Conservation (phyloP, 208 protist species). For the Acanthamoeba sp. region DNA sequence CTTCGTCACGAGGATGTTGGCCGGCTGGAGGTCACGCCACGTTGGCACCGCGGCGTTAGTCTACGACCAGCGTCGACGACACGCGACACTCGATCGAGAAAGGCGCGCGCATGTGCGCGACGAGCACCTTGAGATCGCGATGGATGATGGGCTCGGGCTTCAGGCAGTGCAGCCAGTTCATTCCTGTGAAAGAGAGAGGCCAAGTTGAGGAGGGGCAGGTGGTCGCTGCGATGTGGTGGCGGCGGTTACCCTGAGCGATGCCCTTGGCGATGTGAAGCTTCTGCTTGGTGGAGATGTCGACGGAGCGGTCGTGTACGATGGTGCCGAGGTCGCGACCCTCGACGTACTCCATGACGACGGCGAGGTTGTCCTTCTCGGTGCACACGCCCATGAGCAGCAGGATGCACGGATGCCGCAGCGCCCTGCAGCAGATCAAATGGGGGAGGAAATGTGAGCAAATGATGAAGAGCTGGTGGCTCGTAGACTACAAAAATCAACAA, state of each 20-base stretch:
- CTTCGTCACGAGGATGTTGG: not conserved
- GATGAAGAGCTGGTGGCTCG: not conserved
- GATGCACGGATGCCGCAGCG: constrained; percentile 53
- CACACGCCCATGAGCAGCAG: constrained; percentile 69
- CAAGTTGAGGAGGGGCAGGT: not conserved
- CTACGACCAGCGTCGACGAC: not conserved
- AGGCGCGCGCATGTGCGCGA: not conserved
- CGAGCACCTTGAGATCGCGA: constrained; percentile 51
- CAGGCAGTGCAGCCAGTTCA: constrained; percentile 70
- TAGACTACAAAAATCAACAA: too few relatives aligned
- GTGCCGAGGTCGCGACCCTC: constrained; percentile 23
- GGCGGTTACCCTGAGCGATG: constrained; percentile 30
- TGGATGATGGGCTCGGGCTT: constrained; percentile 73
- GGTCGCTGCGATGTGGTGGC: not conserved
- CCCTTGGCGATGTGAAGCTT: constrained; percentile 51
- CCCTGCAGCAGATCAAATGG: too few relatives aligned
- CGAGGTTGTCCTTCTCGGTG: constrained; percentile 48
- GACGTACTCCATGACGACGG: constrained; percentile 66
- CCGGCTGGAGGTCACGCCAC: not conserved
- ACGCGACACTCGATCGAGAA: not conserved
- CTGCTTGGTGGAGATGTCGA: constrained; percentile 9
- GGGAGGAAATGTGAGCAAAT: too few relatives aligned
- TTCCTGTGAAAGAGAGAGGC: not conserved
- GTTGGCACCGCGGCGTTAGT: not conserved
- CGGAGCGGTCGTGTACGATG: constrained; percentile 31